These are phyloP conservation scores for Tuber microsphaerosporum DNA, from an alignment of 495 filamentous ascomycete genomes.

Conservation along the genomic window DNA sequence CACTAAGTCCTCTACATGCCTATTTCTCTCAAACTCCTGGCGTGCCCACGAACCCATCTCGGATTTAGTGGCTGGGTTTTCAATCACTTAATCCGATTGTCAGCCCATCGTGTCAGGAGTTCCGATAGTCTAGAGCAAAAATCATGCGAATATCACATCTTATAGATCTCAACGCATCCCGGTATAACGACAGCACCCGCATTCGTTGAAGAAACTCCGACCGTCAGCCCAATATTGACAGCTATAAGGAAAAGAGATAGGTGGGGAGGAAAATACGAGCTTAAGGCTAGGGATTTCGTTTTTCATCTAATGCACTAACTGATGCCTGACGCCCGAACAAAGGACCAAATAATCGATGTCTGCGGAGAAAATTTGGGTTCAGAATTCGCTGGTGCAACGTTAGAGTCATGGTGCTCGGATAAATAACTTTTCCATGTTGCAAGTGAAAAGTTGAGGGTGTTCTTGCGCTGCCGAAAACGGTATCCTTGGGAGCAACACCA, in stretches of 20 bases:
- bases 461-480: too few relatives aligned
- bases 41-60: constrained; percentile 19
- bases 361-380: background rate
- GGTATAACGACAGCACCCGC: constrained; percentile 24
- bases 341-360: background rate
- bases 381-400: background rate
- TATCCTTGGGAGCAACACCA: too few relatives aligned
- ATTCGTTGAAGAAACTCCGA: constrained; percentile 27
- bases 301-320: background rate
- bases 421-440: background rate
- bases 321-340: background rate
- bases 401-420: background rate
- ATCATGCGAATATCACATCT: constrained; percentile 14
- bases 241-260: background rate
- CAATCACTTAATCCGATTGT: constrained; percentile 11
- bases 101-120: constrained; percentile 43
- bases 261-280: background rate
- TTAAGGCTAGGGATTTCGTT: background rate
- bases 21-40: constrained; percentile 22
- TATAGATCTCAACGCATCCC: constrained; percentile 26
- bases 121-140: background rate
- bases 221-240: background rate
- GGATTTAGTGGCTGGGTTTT: constrained; percentile 19
- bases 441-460: background rate
- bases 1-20: constrained; percentile 20